Conservation (phyloP, 352 stramenopile species). For the Globisporangium carolinianum region DNA sequence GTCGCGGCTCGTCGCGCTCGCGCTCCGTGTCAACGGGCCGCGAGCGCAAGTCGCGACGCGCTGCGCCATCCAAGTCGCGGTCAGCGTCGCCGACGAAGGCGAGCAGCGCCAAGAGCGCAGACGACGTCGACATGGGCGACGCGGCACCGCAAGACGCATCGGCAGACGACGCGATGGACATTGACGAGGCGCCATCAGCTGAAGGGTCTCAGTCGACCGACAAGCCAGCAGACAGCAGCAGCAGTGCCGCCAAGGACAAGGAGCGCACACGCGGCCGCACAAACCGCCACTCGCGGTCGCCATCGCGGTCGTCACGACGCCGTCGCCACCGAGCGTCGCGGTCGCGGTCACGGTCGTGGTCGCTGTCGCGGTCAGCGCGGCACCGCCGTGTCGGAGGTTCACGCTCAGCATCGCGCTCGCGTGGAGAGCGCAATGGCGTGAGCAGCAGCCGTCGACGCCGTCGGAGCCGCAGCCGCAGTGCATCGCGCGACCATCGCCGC, state of each 20-base stretch:
- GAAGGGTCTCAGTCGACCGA: no score
- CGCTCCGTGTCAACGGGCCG: constrained; percentile 10
- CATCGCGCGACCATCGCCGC: constrained; percentile 32
- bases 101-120: background rate
- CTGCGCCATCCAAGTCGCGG: constrained; percentile 23
- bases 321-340: constrained; percentile 46
- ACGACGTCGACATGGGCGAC: background rate
- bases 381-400: constrained; percentile 25
- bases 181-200: constrained; percentile 6
- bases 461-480: constrained; percentile 37
- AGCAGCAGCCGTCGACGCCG: constrained; percentile 30
- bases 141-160: constrained; percentile 6
- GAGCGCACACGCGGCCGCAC: constrained; percentile 24
- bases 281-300: constrained; percentile 50
- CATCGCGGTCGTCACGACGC: constrained; percentile 43
- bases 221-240: background rate
- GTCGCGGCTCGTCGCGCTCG: constrained; percentile 8
- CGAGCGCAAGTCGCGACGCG: constrained; percentile 2
- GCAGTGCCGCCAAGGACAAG: constrained; percentile 2
- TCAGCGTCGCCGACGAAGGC: constrained; percentile 12
- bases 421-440: constrained; percentile 19
- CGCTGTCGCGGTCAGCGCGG: constrained; percentile 33
- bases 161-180: constrained; percentile 8
- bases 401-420: constrained; percentile 47
- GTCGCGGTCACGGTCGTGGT: constrained; percentile 45